phyloP scores from a whole-genome alignment of 2,329 filamentous ascomycete species.

The Fusarium dimerum region DNA sequence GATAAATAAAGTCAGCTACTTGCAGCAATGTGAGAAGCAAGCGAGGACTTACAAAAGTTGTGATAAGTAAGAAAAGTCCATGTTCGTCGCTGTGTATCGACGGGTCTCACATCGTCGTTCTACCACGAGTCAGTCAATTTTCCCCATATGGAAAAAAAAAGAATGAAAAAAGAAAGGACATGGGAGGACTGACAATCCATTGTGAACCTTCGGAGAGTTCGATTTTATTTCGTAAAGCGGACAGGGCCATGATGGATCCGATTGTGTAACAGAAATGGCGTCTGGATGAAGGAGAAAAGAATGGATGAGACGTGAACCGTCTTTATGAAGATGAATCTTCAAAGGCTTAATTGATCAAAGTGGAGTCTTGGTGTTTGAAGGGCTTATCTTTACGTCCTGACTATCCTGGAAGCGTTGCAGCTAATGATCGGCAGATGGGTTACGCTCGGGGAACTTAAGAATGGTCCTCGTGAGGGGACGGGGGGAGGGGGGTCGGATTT shows the following conservation, averaged over 20 bases:
- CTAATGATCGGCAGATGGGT: no score
- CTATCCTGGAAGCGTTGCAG: background rate
- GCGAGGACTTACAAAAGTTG: slow-evolving; percentile 42
- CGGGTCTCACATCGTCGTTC: slow-evolving; percentile 54
- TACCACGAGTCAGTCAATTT: slow-evolving; percentile 13
- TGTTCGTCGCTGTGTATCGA: slow-evolving; percentile 43
- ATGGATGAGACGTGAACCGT: background rate
- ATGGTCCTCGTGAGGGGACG: no score
- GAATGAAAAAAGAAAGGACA: background rate
- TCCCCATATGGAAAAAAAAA: background rate
- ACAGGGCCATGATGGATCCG: slow-evolving; percentile 23
- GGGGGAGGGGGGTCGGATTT: no score
- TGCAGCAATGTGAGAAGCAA: background rate
- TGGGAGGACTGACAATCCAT: slow-evolving; percentile 32
- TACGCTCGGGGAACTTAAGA: no score
- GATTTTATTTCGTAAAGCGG: slow-evolving; percentile 24
- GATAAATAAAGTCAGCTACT: background rate
- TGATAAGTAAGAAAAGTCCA: slow-evolving; percentile 46
- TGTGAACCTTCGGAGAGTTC: slow-evolving; percentile 34
- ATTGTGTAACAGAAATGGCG: no score
- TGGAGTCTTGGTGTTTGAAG: background rate
- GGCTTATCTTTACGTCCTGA: background rate
- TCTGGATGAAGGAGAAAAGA: no score
- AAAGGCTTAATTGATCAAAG: background rate
- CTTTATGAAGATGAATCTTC: background rate